Evolutionary conservation across 2,329 filamentous ascomycete genomes (phyloP), one percentile per base, ranked within the genome.

Genomic region (Tothia fuscella): DNA sequence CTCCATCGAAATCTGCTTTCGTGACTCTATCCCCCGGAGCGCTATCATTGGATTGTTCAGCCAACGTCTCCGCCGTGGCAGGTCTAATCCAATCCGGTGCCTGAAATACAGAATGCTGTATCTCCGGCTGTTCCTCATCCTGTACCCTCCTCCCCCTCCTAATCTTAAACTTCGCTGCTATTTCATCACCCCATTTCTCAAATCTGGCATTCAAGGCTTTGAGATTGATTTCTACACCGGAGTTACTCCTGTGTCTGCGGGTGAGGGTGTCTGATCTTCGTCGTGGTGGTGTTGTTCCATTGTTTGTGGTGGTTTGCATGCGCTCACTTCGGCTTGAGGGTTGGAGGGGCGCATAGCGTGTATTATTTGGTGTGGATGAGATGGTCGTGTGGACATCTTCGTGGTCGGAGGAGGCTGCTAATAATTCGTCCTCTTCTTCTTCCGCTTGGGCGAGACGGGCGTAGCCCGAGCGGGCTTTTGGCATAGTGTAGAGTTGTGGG

Each of bases 171-270:
- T 93, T 91, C 51, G 86, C 83, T 22, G 91, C 88, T 55, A 98
- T 96, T 64, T 98, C 91, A 53, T 96, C 91, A 13, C 91, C 91
- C 91, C 91, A 98, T 57, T 84, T 74, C 64, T 98, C 91, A 20
- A 98, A 68, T 19, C 91, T 75, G 45, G 89, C 88, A 61, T 98
- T 98, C 63, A 98, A 96, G 46, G 91, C 91, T 60, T 96, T 96
- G n/a, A n/a, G n/a, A n/a, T n/a, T n/a, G 57, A 98, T 83, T 56
- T 98, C 91, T 14, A 98, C 89, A 3, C 88, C 89, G 16, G 86
- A 86, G 54, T 88, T 91, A 56, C 84, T 82, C 49, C 78, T 71
- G 46, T 68, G 63, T 39, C 76, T 70, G 48, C 70, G 64, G 20
- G 30, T 16, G 20, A 38, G n/a, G 7, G 26, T 28, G n/a, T 32